Evolutionary conservation across 352 stramenopile genomes (phyloP), one percentile per base, ranked within the genome.

Genomic region (Globisporangium parvum): DNA sequence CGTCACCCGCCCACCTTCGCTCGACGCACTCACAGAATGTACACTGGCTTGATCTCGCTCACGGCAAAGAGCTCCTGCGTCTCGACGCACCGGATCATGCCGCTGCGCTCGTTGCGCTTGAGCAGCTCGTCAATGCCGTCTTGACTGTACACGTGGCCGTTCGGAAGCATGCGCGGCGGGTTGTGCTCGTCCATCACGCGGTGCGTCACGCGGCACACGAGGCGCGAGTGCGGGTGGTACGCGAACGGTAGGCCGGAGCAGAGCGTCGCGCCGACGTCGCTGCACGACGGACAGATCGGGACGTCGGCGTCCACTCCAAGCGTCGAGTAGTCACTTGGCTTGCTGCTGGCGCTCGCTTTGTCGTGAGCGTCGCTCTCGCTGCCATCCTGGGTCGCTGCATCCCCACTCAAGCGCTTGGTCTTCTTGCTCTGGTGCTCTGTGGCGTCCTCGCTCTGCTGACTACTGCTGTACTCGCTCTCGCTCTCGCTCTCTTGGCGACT

Each of bases 131-230:
- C 71, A 52, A 95, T 84, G 17, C 80, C 85, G 61, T 68, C 70
- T n/a, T 82, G 70, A 62, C 83, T 93, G 59, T 90, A 93, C 31
- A 95, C 82, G 53, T 82, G 80, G 15, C 85, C 85, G 51, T 93
- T 95, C 10, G 85, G 85, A 15, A 95, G 64, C 23, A 87, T 78
- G 6, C 89, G 59, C 1, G 85, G 84, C 31, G 81, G 84, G 53
- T 95, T 95, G 63, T 90, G 73, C 57, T 95, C 84, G 53, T 93
- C 76, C 74, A 95, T 95, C 18, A 93, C 77, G 28, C 59, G 73
- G 48, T 88, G 70, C 0, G 81, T 93, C 42, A 95, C 63, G 15
- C 83, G 80, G 56, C 85, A 95, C 41, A 95, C 73, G 26, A 95
- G 66, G 37, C 81, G 70, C 44, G 85, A 93, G 60, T 91, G 85